Percentiles rank a stretch among this genome's conserved stretches.
phyloP scores from a whole-genome alignment of 441 rosid species.

The Gossypium trilobum region DNA sequence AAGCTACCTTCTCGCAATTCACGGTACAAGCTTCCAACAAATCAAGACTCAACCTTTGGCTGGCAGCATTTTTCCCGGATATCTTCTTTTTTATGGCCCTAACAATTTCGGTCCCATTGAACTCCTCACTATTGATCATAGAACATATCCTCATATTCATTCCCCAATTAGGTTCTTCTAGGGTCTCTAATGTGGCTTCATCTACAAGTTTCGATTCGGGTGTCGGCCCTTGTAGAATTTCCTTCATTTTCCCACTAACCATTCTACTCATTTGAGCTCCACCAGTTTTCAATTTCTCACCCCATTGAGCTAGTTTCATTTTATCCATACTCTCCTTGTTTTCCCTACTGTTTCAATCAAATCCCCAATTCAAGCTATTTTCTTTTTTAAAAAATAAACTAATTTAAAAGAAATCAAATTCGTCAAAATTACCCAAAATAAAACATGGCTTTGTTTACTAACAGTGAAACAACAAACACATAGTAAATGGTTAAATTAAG shows the following conservation, averaged over 20 bases:
- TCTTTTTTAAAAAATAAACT: constrained; percentile 14
- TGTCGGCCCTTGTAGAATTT: constrained; percentile 68
- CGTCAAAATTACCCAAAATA: background rate
- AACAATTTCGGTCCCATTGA: constrained; percentile 57
- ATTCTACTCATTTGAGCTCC: constrained; percentile 72
- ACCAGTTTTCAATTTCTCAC: constrained; percentile 63
- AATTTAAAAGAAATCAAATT: constrained; percentile 6
- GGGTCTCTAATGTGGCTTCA: constrained; percentile 64
- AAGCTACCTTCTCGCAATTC: constrained; percentile 79
- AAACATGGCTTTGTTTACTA: background rate
- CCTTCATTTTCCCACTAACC: constrained; percentile 77
- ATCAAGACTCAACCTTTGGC: constrained; percentile 67
- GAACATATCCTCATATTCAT: constrained; percentile 79
- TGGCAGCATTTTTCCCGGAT: constrained; percentile 39
- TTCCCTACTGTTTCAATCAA: background rate
- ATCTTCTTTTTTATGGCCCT: constrained; percentile 68
- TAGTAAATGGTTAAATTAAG: background rate
- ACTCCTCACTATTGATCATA: constrained; percentile 63
- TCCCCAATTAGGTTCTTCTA: constrained; percentile 81
- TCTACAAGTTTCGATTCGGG: constrained; percentile 76
- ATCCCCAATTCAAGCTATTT: constrained; percentile 9
- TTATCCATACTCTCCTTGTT: constrained; percentile 42
- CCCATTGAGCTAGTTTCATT: constrained; percentile 55
- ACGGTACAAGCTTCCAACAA: constrained; percentile 69
- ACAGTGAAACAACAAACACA: background rate